Base-by-base conservation (phyloP, 139 green algal species). In the Micractinium sp. region DNA sequence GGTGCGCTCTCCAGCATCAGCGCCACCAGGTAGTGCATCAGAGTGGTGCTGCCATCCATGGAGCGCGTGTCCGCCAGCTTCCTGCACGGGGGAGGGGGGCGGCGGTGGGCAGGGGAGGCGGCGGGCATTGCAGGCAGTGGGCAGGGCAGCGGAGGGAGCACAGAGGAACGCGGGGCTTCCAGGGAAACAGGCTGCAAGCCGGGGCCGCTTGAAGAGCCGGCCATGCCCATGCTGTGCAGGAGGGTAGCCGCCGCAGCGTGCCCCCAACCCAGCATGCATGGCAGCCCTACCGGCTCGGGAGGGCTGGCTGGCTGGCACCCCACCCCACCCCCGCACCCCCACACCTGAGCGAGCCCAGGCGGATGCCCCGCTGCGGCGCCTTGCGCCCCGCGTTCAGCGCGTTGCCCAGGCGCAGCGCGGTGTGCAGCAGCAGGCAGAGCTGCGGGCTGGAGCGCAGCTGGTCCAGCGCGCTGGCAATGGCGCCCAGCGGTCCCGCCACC, bases 11-110 rank as follows among this genome's bases (percentile, higher is more conserved):
- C 73, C 23, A 60, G 27, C 53, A 85, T 73, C 35, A 89, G 86
- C 0, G 86, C 86, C 25, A 36, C 38, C 53, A 89, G 86, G 76
- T 85, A 89, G 86, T 89, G 86, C 76, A 89, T 38, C 53, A 89
- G 75, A 0, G 86, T 89, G 75, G 86, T 89, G 76, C n/a, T 39
- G 33, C 86, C 86, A 36, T 89, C 75, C 60, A 85, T 76, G 60
- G 76, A 85, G 15, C 75, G 75, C 5, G 86, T 89, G 75, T 89
- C 86, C 7, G 86, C 86, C 35, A 89, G 86, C 86, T 89, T 89
- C 36, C 75, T 84, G 78, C 47, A 15, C 71, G 31, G 0, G 25
- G 16, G 14, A 71, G 63, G 20, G 12, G 18, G 22, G 63, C 20
- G 18, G 63, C 9, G 63, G 63, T 5, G 14, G 63, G 20, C 63